Percentiles rank a stretch among this genome's conserved stretches.
Conservation (phyloP, 805 yeast genomes). For the Ogataea corticis region DNA sequence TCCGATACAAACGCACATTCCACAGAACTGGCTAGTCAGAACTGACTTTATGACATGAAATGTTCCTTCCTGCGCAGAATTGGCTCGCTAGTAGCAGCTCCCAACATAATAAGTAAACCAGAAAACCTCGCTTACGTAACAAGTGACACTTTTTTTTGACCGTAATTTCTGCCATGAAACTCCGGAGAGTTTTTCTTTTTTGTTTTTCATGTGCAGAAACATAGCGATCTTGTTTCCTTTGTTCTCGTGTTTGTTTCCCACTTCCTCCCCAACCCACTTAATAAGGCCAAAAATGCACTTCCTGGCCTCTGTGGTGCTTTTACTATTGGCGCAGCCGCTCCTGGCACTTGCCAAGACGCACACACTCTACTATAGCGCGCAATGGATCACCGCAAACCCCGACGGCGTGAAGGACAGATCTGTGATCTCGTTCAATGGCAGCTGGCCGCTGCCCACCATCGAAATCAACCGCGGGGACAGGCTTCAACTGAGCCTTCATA, state of each 20-base stretch:
- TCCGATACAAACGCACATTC: too few species aligned
- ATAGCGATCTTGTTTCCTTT: neutral
- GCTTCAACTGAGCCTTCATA: slow-evolving; percentile 57
- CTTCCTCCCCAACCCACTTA: neutral
- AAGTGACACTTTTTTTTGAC: too few species aligned
- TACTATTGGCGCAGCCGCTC: slow-evolving; percentile 4
- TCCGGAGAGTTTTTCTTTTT: too few species aligned
- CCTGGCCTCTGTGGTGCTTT: slow-evolving; percentile 2
- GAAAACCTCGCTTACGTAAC: too few species aligned
- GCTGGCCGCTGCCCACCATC: slow-evolving; percentile 75
- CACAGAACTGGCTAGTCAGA: too few species aligned
- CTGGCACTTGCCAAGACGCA: slow-evolving; percentile 43
- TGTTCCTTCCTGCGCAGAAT: too few species aligned
- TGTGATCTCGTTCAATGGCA: slow-evolving; percentile 66
- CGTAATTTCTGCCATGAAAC: too few species aligned
- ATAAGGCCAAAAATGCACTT: slow-evolving; percentile 2
- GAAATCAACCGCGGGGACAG: slow-evolving; percentile 66
- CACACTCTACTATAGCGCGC: slow-evolving; percentile 54
- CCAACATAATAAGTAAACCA: too few species aligned
- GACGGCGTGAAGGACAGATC: slow-evolving; percentile 58
- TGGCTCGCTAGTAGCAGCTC: too few species aligned
- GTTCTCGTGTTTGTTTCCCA: neutral
- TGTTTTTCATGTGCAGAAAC: too few species aligned
- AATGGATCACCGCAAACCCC: slow-evolving; percentile 64
- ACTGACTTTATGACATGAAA: too few species aligned